Evolutionary conservation across 176 grass and related monocot genomes (phyloP).

Genomic region (Juncus inflexus): DNA sequence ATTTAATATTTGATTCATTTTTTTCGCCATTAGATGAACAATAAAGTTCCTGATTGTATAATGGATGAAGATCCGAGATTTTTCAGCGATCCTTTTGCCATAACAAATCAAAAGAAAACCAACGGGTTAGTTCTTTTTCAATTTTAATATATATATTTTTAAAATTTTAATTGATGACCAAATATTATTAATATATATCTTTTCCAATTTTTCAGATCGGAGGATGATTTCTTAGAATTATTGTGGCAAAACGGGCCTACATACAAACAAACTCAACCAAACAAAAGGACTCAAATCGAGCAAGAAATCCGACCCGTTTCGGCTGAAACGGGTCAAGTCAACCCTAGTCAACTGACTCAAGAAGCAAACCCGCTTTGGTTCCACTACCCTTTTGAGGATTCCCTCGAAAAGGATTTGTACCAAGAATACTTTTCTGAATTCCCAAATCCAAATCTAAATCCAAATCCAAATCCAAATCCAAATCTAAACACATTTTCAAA

Average conservation of each 20-base stretch:
- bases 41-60: conserved; percentile 33
- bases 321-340: background rate
- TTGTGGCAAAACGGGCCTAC: conserved; percentile 73
- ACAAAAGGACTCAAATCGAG: background rate
- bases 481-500: background rate
- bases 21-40: conserved; percentile 8
- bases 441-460: conserved; percentile 8
- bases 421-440: conserved; percentile 65
- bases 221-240: conserved; percentile 65
- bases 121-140: conserved; percentile 20
- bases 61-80: conserved; percentile 30
- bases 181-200: background rate
- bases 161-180: conserved; percentile 9
- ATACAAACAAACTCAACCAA: conserved; percentile 53
- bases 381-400: conserved; percentile 34
- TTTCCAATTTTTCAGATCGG: conserved; percentile 34
- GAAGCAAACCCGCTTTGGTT: conserved; percentile 45
- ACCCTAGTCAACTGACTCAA: conserved; percentile 35
- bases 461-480: background rate
- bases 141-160: background rate
- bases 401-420: conserved; percentile 58
- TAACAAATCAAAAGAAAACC: conserved; percentile 28
- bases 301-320: conserved; percentile 15
- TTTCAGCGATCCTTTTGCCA: conserved; percentile 27
- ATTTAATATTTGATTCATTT: background rate